Conservation (phyloP, 208 protist species). For the Leishmania tarentolae region DNA sequence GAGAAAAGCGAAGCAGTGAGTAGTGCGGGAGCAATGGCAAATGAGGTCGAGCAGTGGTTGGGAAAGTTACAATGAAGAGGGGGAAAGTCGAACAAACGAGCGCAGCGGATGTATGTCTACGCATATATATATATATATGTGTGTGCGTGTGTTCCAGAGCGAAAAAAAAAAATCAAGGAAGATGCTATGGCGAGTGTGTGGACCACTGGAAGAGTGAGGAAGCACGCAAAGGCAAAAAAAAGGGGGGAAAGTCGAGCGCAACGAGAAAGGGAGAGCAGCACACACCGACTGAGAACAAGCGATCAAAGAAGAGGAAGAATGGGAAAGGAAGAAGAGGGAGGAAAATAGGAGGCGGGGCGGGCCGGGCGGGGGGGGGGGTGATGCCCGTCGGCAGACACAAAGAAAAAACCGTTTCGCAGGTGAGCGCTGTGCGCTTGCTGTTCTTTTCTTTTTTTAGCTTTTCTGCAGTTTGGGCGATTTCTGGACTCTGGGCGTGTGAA, state of each 20-base stretch:
- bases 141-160: not conserved
- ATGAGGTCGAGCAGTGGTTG: too few relatives aligned
- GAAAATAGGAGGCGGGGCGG: too few relatives aligned
- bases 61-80: too few relatives aligned
- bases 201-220: not conserved
- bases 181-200: not conserved
- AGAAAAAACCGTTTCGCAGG: not conserved
- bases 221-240: not conserved
- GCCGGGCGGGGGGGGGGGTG: not conserved
- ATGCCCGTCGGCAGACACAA: not conserved
- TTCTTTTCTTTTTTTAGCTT: too few relatives aligned
- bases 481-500: not conserved
- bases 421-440: not conserved
- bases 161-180: not conserved
- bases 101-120: not conserved
- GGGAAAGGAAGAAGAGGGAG: not conserved
- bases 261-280: not conserved
- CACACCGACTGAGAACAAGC: not conserved
- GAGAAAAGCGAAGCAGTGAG: not conserved
- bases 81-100: too few relatives aligned
- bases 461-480: not conserved
- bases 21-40: too few relatives aligned
- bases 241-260: not conserved
- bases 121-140: too few relatives aligned
- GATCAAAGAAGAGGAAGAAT: not conserved